phyloP scores from a whole-genome alignment of 345 rosid genomes.

The Anastatica hierochuntica region DNA sequence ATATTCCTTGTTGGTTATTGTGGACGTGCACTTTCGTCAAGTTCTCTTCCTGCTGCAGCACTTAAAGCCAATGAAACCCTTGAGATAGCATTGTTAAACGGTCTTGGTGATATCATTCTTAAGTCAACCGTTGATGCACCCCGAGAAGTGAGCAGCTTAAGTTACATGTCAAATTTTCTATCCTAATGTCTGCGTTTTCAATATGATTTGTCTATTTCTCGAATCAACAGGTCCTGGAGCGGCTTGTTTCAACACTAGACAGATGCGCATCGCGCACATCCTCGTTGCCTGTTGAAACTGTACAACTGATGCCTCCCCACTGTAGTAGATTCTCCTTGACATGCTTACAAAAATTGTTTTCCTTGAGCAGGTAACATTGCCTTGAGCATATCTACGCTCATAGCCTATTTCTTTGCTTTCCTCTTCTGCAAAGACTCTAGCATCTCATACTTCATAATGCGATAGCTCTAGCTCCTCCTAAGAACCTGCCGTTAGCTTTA shows the following conservation, averaged over 20 bases:
- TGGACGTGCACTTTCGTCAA: constrained; percentile 87
- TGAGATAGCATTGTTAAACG: constrained; percentile 64
- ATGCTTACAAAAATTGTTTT: constrained; percentile 74
- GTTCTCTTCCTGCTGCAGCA: constrained; percentile 45
- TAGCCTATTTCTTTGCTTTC: constrained; percentile 1
- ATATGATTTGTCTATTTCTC: not conserved
- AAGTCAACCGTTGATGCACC: constrained; percentile 73
- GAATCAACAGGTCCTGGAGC: constrained; percentile 54
- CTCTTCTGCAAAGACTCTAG: constrained; percentile 10
- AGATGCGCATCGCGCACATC: constrained; percentile 96
- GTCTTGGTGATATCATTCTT: constrained; percentile 74
- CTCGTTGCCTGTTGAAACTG: constrained; percentile 91
- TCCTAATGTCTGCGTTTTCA: not conserved
- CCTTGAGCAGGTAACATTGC: constrained; percentile 60
- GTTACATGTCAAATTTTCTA: constrained; percentile 5
- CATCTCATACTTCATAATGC: constrained; percentile 4
- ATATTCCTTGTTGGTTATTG: constrained; percentile 90
- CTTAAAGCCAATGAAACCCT: constrained; percentile 69
- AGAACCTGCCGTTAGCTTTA: not conserved
- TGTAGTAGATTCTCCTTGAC: constrained; percentile 87
- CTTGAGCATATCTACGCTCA: constrained; percentile 1
- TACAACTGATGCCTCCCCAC: constrained; percentile 85
- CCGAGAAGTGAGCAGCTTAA: constrained; percentile 47
- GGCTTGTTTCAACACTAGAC: constrained; percentile 77
- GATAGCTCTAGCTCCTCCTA: not conserved